Evolutionary conservation across 2,329 filamentous ascomycete species (phyloP), one percentile per base, ranked within the genome.

Genomic region (Rutstroemia sp.): DNA sequence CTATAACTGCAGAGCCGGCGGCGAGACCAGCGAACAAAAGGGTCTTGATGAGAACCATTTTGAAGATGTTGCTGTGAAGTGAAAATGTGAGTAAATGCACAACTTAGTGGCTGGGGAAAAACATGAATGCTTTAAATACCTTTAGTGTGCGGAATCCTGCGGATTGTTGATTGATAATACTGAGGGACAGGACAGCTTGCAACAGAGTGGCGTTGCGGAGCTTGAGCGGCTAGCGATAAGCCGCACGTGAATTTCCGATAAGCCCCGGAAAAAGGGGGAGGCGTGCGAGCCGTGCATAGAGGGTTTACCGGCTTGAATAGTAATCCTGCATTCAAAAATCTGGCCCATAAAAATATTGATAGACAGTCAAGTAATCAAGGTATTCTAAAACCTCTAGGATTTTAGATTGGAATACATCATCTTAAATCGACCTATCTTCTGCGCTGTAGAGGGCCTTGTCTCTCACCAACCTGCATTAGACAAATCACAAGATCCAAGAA

Each of bases 1-100:
- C 92, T 66, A 95, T 79, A 62, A 99, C 94, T 56, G 89, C 87
- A 56, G 90, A 94, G 67, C 85, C 84, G 9, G 74, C 75, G 4
- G 62, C 63, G 46, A 85, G 72, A 60, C 78, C 77, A 63, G 77
- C 74, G 71, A 84, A 72, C 72, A 82, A 71, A 67, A 85, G 75
- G 74, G 77, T 79, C 77, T 82, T 83, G 64, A 85, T 64, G 56
- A 80, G 72, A 59, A 69, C 63, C 67, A 70, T 69, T 52, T 58
- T 65, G 62, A 46, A 52, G 42, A 34, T 25, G 4, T 49, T 56
- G 30, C 47, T 56, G 19, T 7, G 5, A 18, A 42, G 19, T 27
- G 21, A 42, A 42, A 42, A 42, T 42, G 30, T 34, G 30, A 34
- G 30, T 34, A 9, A 14, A 34, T 34, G 30, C 10, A 34, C 30